phyloP scores from a whole-genome alignment of 192 early-diverging fungal genomes.

The Backusella tuberculispora region DNA sequence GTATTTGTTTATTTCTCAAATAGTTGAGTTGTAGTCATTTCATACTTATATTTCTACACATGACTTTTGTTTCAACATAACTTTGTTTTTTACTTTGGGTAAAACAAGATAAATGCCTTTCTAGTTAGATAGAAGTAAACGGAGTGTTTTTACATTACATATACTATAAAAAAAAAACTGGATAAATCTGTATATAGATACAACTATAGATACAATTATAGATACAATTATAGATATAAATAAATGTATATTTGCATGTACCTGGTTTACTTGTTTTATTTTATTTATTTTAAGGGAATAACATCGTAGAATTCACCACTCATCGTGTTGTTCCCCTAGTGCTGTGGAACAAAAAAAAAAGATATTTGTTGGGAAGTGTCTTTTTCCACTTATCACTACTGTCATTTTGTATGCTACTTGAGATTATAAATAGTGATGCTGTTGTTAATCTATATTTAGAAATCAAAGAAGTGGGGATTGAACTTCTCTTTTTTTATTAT shows the following conservation, averaged over 20 bases:
- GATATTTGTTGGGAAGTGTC: background rate
- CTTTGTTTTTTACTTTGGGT: background rate
- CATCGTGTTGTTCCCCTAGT: background rate
- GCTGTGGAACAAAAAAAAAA: background rate
- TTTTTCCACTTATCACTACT: background rate
- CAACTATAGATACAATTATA: no score
- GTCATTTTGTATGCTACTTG: background rate
- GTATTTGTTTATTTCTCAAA: background rate
- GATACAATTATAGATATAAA: no score
- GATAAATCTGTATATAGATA: background rate
- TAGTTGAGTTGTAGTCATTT: background rate
- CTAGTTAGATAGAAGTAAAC: no score
- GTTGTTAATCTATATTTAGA: conserved; percentile 1
- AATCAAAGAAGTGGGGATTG: background rate
- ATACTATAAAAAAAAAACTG: no score
- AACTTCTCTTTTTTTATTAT: background rate
- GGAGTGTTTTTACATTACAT: no score
- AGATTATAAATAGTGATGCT: background rate
- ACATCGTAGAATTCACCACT: background rate
- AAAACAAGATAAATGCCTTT: no score
- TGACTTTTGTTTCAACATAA: background rate
- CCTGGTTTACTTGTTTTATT: background rate
- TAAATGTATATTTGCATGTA: background rate
- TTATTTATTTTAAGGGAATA: background rate
- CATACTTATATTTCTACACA: background rate